Base-by-base conservation (phyloP, 495 filamentous ascomycete genomes). In the Hypoxylon crocopeplum region DNA sequence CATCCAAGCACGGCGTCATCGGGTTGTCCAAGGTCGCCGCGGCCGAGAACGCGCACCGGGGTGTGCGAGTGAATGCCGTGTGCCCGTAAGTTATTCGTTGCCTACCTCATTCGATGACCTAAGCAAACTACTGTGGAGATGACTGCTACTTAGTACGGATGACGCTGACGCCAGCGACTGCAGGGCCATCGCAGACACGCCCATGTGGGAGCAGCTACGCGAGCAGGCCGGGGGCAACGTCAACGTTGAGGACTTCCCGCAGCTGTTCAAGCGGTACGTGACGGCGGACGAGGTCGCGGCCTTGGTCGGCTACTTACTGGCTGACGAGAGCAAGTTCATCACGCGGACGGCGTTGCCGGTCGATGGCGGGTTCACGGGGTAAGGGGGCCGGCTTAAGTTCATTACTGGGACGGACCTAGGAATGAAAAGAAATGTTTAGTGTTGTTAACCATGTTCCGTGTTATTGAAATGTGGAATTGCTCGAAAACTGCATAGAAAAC, bases 1-100 rank as follows among this genome's bases (percentile, higher is more conserved):
- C 79, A 7, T 78, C 72, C 8, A 85, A 85, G 62, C 76, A 81
- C 66, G 83, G 72, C 16, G 76, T 86, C 47, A 57, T 84, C n/a
- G 84, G 82, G 7, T 50, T 87, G 59, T 81, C 77, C 19, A 76
- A 64, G 54, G 68, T 67, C 19, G 80, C 79, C 22, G 83, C 84
- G 1, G 77, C 75, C 46, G 81, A 86, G 64, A 72, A 73, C 29
- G 80, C 80, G 6, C 46, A 44, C 3, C 74, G 72, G 15, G 68
- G 59, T 6, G 77, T 86, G 38, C 60, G 84, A 46, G 76, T 86
- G 5, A 87, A 87, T 69, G 73, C 75, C 8, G 71, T 82, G 50
- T 78, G 75, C 8, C 80, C 79, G 79, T 81, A 50, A 72, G 79
- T n/a, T n/a, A n/a, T n/a, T 76, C 21, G 5, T 15, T 11, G 5